Base-by-base conservation (phyloP, 2,329 filamentous ascomycete species). In the Apiospora arundinis region DNA sequence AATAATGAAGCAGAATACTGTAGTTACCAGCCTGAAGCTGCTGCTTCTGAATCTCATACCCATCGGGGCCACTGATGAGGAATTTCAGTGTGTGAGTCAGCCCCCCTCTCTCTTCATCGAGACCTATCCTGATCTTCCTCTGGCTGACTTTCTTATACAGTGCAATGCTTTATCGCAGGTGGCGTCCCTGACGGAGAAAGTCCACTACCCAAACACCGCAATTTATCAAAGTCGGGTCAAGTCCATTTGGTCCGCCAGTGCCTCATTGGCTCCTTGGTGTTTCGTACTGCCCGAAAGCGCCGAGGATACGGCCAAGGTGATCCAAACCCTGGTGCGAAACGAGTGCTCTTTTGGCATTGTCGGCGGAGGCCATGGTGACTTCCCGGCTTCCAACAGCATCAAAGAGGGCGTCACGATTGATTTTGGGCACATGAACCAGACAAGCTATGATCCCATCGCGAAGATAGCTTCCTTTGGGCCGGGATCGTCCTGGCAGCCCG, bases 381-480 rank as follows among this genome's bases (percentile, higher is more conserved):
- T 63, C 28, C 56, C 56, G 8, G 28, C 56, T 1, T 37, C 56
- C 56, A 63, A 63, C 18, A 63, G 56, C 56, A 12, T 70, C 69
- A 40, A 70, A 18, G 68, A 71, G 4, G 72, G 72, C 23, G 71
- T 74, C 16, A 74, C 72, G 7, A 70, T 74, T 9, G 72, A 74
- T 42, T 66, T 72, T 16, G 71, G 72, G 45, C 44, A 82, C 14
- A 82, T 75, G 73, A 73, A 82, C 49, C 68, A 75, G 28, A 74
- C 83, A 1, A 73, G 71, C 0, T 74, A 81, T 37, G 75, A 77
- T 18, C 69, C 75, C 0, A 76, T 77, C n/a, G 76, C 76, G 7
- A 73, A 75, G 0, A 75, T 77, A 3, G 81, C 78, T 11, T 74
- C 72, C 28, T 74, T 84, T 28, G 80, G 80, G 2, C 71, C 77